These are phyloP conservation scores for Backusella tuberculispora DNA, from an alignment of 192 early-diverging fungal species.

Conservation along the genomic window DNA sequence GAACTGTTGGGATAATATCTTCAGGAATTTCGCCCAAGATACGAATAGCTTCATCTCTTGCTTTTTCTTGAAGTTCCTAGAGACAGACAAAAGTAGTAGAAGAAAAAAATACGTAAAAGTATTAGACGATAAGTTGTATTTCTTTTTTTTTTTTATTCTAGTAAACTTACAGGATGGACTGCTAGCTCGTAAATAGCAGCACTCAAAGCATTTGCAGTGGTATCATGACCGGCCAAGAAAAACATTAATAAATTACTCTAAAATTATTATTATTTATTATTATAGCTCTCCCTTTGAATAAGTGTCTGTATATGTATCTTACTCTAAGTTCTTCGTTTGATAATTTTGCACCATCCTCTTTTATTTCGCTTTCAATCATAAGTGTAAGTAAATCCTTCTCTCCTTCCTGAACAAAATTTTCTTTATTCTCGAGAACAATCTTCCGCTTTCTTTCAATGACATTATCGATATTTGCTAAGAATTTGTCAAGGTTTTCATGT, in stretches of 20 bases:
- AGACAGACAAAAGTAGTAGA: background rate
- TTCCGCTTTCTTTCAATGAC: constrained; percentile 23
- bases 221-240: constrained; percentile 48
- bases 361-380: constrained; percentile 32
- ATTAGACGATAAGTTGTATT: background rate
- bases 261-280: background rate
- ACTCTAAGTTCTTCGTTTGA: constrained; percentile 35
- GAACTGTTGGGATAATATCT: constrained; percentile 53
- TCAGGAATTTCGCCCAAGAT: constrained; percentile 55
- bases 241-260: constrained; percentile 15
- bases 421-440: background rate
- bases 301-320: background rate
- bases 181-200: constrained; percentile 54
- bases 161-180: constrained; percentile 33
- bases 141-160: background rate
- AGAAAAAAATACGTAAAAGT: background rate
- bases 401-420: background rate
- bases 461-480: constrained; percentile 18
- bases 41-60: constrained; percentile 56
- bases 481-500: constrained; percentile 13
- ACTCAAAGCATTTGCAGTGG: constrained; percentile 57
- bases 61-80: constrained; percentile 57
- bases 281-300: background rate
- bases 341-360: background rate
- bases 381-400: constrained; percentile 41